Base-by-base conservation (phyloP, 164 flowering plant species). In the Saururus chinensis region DNA sequence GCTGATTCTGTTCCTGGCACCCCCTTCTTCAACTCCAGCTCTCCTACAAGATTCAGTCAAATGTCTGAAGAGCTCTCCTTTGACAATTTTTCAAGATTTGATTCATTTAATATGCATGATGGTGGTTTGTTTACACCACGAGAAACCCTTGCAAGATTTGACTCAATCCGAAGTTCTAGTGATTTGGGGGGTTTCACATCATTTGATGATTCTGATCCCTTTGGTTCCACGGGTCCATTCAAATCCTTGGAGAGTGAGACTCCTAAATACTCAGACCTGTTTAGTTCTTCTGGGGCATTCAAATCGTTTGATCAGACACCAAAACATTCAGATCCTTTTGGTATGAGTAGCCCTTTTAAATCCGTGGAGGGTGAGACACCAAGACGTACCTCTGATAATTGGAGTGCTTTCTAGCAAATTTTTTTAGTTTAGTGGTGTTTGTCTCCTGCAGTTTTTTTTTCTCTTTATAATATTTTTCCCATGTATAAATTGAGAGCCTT, bases 151-250 rank as follows among this genome's bases (percentile, higher is more conserved):
- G 56, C 80, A 7, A 79, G 87, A 75, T 85, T 80, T 53, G 84
- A 82, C 57, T 82, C 86, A 61, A 69, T 82, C 25, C 73, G 68
- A 56, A 80, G 86, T 66, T 70, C 77, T 21, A 73, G 71, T 54
- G 79, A 73, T 40, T 67, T 67, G 8, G 74, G 24, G 17, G 74
- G 51, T 13, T 81, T 75, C 69, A 53, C 75, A 53, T 85, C 96
- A 19, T 92, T 89, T 63, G 98, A 92, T 64, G 98, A 92, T 53
- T 21, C 79, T 0, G 96, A 88, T 25, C 96, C 96, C 2, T 92
- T 92, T 59, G 95, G 90, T 57, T 80, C 98, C n/a, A 76, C 76
- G 49, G 96, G 90, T 25, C 96, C 90, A 30, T 92, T 89, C 59
- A 84, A 85, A 75, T 78, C 88, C 49, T 17, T 45, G 1, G 85